Base-by-base conservation (phyloP, 106 monocot genomes). In the Triglochin maritima region DNA sequence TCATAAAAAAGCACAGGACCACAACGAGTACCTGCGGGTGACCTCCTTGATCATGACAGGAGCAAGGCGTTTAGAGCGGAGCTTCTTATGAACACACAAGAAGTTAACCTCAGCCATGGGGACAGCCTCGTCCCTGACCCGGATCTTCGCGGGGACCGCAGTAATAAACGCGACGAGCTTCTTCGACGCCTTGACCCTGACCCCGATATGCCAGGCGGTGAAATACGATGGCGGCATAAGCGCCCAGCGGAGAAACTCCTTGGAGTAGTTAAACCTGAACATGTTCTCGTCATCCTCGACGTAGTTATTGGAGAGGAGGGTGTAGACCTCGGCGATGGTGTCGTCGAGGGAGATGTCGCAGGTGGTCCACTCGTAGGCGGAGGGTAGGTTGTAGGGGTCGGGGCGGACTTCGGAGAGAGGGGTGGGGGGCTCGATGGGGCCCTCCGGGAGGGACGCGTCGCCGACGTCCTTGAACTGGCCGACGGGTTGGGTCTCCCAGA, bases 211-310 rank as follows among this genome's bases (percentile, higher is more conserved):
- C 87, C 87, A 92, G 52, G 82, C 66, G 43, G 56, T 62, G 79
- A 72, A 87, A 79, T 72, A 81, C 44, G 80, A 79, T 43, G 87
- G 92, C 14, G 92, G 92, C 41, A 72, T 82, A 15, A 92, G 85
- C 7, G 92, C 92, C 92, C 92, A 92, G 8, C 69, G 75, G 63
- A 92, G 92, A 78, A 87, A 92, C 60, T 71, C 77, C 52, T 60
- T 67, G 50, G 92, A 87, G 85, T 92, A 92, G 81, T 87, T 92
- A 76, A 92, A 87, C 0, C 87, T 69, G 79, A 92, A 92, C 92
- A 92, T 92, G 78, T 79, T 87, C 82, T 92, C 92, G 77, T 87
- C 92, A 54, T 92, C 92, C 66, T 92, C 87, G 47, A 92, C 92
- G 71, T 92, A 92, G 80, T 92, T 92, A 70, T 68, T 62, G 17